These are phyloP conservation scores for Russula virescens DNA, from an alignment of 768 basidiomycete genomes.

Conservation along the genomic window DNA sequence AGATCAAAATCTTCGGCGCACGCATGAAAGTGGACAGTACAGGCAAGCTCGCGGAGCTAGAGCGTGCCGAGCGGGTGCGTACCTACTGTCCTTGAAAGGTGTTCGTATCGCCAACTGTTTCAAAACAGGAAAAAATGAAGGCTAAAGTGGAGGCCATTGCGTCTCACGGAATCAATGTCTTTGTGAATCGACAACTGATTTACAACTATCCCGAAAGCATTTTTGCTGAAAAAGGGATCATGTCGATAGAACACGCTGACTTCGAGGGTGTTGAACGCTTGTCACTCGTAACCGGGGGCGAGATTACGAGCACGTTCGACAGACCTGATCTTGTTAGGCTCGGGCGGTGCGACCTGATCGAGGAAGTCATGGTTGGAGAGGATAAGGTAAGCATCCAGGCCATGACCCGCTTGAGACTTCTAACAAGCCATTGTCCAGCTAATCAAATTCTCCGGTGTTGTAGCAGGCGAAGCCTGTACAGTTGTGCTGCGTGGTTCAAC, in stretches of 20 bases:
- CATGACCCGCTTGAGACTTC: slow-evolving; percentile 7
- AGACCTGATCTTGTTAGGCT: slow-evolving; percentile 88
- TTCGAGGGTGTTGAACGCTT: slow-evolving; percentile 97
- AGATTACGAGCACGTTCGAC: slow-evolving; percentile 95
- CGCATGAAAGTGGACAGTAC: slow-evolving; percentile 93
- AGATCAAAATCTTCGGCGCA: slow-evolving; percentile 98
- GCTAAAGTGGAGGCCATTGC: slow-evolving; percentile 94
- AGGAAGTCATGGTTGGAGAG: slow-evolving; percentile 99
- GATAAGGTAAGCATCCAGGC: slow-evolving; percentile 67
- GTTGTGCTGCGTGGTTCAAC: slow-evolving; percentile 97
- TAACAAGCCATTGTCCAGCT: slow-evolving; percentile 50
- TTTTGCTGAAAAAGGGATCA: slow-evolving; percentile 89
- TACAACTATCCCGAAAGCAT: slow-evolving; percentile 99
- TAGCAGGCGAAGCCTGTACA: slow-evolving; percentile 95
- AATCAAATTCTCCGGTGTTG: slow-evolving; percentile 99
- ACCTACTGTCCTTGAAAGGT: neutral
- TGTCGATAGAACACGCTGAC: slow-evolving; percentile 97
- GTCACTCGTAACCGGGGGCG: slow-evolving; percentile 94
- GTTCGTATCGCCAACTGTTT: neutral
- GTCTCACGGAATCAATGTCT: slow-evolving; percentile 90
- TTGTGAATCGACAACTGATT: slow-evolving; percentile 96
- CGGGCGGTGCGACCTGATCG: slow-evolving; percentile 89
- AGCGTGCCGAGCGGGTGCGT: slow-evolving; percentile 84
- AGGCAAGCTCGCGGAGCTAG: slow-evolving; percentile 95
- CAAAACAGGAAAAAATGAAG: slow-evolving; percentile 95